Base-by-base conservation (phyloP, 176 grass and related monocot species). In the bread wheat (Triticum aestivum) region DNA sequence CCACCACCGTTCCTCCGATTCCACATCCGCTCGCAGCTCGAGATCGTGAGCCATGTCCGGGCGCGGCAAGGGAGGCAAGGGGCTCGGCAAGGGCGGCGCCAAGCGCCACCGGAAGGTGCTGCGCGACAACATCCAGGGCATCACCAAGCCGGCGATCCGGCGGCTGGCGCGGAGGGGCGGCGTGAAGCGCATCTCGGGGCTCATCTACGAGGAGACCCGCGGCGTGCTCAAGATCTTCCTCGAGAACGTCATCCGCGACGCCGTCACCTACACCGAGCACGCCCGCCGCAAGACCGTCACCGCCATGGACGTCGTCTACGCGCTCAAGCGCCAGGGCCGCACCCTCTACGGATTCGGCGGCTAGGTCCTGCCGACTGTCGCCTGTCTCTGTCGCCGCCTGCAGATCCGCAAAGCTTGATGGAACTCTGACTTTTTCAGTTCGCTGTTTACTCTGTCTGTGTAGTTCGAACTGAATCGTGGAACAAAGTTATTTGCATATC, bases 181-280 rank as follows among this genome's bases (percentile, higher is more conserved):
- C 56, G 93, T 98, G 17, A 98, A 98, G 91, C 91, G 91, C 87
- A 98, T 98, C 78, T 90, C 83, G 2, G 88, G 96, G 11, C 88
- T 98, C 45, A 98, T 95, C 86, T 98, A 98, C 59, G 95, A 97
- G 89, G 93, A 97, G 92, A 97, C 92, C n/a, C 85, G 92, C 24
- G 85, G 92, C 32, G 92, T 97, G 5, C 95, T 97, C 83, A 97
- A 97, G 96, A 94, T 98, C 88, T 98, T 98, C 69, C 91, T 95
- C 9, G 91, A 98, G 93, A 98, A 98, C 51, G 84, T 98, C 65
- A 98, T 98, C 83, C 89, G 93, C 52, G 96, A 98, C 29, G 91
- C 86, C 35, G 91, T 98, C 86, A 98, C 93, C 80, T 98, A 98
- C 86, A 98, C 93, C 0, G 88, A 98, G 91, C 93, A 95, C 78